Conservation (phyloP, 139 green algal species). For the Chlorella sp. region DNA sequence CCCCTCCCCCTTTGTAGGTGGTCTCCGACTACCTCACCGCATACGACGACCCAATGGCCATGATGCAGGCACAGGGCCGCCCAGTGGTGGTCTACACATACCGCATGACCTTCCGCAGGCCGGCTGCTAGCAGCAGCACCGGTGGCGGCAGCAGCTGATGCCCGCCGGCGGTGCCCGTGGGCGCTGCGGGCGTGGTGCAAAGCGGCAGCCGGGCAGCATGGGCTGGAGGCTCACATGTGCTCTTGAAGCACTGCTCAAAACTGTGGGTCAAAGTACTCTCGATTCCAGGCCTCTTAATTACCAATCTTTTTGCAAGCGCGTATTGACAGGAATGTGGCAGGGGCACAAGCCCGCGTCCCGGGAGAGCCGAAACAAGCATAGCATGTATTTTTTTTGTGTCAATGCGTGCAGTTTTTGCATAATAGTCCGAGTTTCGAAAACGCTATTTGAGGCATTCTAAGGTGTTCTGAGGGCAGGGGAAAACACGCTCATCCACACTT, state of each 20-base stretch:
- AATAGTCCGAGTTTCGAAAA: no score
- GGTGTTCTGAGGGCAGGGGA: no score
- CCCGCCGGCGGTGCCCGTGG: not conserved
- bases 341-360: no score
- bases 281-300: no score
- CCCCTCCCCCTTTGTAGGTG: conserved; percentile 50
- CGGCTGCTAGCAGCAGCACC: not conserved
- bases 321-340: no score
- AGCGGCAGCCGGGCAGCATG: not conserved
- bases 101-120: conserved; percentile 66
- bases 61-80: conserved; percentile 56
- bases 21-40: conserved; percentile 85
- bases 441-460: no score
- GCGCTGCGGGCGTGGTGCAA: not conserved
- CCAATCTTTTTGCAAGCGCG: no score
- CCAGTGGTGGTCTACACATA: conserved; percentile 86
- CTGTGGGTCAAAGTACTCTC: no score
- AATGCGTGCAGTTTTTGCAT: no score
- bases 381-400: no score
- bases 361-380: no score
- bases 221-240: not conserved
- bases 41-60: conserved; percentile 62
- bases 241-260: not conserved
- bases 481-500: no score
- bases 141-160: not conserved